phyloP scores from a whole-genome alignment of 768 basidiomycete genomes.

The Tremella fuciformis region DNA sequence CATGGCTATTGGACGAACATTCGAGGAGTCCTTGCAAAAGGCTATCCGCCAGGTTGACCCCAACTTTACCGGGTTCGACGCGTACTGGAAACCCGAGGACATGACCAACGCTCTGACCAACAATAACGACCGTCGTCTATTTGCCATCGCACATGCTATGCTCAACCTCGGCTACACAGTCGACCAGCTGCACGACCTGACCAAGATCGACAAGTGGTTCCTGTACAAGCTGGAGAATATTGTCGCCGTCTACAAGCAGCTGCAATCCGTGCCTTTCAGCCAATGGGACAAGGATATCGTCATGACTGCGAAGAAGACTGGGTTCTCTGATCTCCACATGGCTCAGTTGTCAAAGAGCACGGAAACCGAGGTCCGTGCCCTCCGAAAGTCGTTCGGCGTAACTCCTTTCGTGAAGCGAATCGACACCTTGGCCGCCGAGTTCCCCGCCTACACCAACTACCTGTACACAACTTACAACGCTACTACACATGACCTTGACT shows the following conservation, averaged over 20 bases:
- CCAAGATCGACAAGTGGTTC: constrained; percentile 99
- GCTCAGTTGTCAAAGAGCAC: constrained; percentile 70
- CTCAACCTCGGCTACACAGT: constrained; percentile 87
- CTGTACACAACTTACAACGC: constrained; percentile 99
- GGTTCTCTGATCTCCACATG: constrained; percentile 91
- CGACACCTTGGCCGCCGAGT: constrained; percentile 97
- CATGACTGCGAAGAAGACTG: constrained; percentile 84
- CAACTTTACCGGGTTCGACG: constrained; percentile 93
- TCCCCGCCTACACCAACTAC: constrained; percentile 97
- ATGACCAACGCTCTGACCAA: constrained; percentile 71
- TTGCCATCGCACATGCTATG: constrained; percentile 97
- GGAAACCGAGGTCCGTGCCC: constrained; percentile 68
- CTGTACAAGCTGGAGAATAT: constrained; percentile 99
- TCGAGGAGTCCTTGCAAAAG: constrained; percentile 97
- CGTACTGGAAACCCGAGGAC: constrained; percentile 82
- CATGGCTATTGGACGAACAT: constrained; percentile 99
- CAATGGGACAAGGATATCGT: constrained; percentile 72
- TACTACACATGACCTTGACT: constrained; percentile 88
- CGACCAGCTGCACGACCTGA: constrained; percentile 83
- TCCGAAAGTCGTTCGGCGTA: constrained; percentile 80
- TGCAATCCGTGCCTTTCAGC: constrained; percentile 69
- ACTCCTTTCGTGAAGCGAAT: constrained; percentile 99
- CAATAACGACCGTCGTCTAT: constrained; percentile 93
- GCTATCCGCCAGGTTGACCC: constrained; percentile 97
- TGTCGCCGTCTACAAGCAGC: constrained; percentile 73